A percentile compares a stretch with the other conserved stretches of the same genome.
Conservation (phyloP, 768 basidiomycete species). For the Suillus decipiens region DNA sequence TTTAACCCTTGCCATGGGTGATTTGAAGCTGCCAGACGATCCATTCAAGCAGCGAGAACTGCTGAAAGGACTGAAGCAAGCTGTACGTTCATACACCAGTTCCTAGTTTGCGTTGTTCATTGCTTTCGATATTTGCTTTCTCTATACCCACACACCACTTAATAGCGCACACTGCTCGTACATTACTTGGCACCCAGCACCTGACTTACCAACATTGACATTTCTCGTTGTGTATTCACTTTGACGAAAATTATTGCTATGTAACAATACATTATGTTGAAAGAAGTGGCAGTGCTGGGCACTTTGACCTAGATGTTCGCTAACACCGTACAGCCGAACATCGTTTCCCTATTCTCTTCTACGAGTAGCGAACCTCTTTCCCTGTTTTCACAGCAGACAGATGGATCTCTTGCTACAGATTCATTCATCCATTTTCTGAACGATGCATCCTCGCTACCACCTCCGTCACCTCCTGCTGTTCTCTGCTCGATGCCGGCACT, state of each 20-base stretch:
- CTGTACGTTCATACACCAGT: conserved; percentile 31
- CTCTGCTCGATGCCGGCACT: conserved; percentile 45
- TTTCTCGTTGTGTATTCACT: not conserved
- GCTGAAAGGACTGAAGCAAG: conserved; percentile 51
- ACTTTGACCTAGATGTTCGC: conserved; percentile 52
- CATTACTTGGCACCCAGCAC: not conserved
- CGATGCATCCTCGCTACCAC: conserved; percentile 53
- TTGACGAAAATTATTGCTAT: not conserved
- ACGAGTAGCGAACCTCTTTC: conserved; percentile 62
- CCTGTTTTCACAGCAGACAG: conserved; percentile 51
- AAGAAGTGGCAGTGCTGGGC: not conserved
- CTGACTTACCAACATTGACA: not conserved
- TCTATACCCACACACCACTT: not conserved
- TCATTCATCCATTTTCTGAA: conserved; percentile 67
- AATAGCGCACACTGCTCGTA: not conserved
- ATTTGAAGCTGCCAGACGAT: conserved; percentile 53
- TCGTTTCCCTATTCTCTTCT: conserved; percentile 77
- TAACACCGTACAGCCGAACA: conserved; percentile 56
- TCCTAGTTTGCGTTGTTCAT: not conserved
- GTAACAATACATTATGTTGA: not conserved
- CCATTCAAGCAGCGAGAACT: conserved; percentile 53
- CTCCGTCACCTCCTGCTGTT: conserved; percentile 45
- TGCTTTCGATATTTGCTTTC: conserved; percentile 4
- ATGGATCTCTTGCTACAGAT: conserved; percentile 55
- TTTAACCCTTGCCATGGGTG: conserved; percentile 58